Evolutionary conservation across 257 asterid genomes (phyloP).

Genomic region (Gentiana macrophylla): DNA sequence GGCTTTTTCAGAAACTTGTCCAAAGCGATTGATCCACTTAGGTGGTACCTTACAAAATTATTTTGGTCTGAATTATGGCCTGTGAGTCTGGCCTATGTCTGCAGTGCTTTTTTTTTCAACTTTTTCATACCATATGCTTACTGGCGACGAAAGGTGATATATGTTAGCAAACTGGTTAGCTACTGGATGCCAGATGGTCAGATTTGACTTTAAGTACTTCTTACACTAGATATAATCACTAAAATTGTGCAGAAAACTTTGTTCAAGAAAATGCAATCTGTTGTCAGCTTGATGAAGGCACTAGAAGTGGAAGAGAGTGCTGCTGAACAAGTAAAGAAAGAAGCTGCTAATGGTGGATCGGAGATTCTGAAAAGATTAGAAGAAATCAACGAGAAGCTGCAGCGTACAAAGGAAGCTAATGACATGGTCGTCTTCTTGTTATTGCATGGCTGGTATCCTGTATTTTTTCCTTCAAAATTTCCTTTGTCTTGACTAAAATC

Average conservation of each 20-base stretch:
- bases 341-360: constrained; percentile 52
- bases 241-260: constrained; percentile 44
- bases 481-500: constrained; percentile 5
- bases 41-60: too few relatives aligned
- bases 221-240: background rate
- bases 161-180: too few relatives aligned
- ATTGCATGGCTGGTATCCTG: background rate
- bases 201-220: too few relatives aligned
- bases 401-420: constrained; percentile 61
- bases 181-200: too few relatives aligned
- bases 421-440: constrained; percentile 48
- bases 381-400: constrained; percentile 45
- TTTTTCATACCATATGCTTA: too few relatives aligned
- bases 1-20: too few relatives aligned
- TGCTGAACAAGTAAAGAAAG: constrained; percentile 58
- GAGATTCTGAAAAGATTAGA: constrained; percentile 43
- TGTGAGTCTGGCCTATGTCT: too few relatives aligned
- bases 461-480: background rate
- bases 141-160: too few relatives aligned
- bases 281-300: constrained; percentile 60
- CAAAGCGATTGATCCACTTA: too few relatives aligned
- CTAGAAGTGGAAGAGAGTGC: constrained; percentile 69
- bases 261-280: constrained; percentile 56
- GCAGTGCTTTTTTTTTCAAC: too few relatives aligned
- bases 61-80: too few relatives aligned